Base-by-base conservation (phyloP, 768 basidiomycete genomes). In the Lepiota venenata region DNA sequence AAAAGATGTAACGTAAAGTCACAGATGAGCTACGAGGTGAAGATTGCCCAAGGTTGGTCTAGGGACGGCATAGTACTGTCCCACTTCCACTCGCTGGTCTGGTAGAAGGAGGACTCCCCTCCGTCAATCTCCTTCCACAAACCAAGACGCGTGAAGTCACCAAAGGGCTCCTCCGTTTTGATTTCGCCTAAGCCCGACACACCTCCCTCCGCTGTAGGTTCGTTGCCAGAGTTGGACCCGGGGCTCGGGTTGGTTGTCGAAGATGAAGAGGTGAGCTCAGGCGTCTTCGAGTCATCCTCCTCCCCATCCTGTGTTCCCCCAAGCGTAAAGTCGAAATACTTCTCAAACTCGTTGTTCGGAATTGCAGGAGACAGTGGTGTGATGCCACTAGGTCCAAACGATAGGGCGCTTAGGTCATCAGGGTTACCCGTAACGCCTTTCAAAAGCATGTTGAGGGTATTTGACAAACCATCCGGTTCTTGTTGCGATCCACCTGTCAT, bases 181-280 rank as follows among this genome's bases (percentile, higher is more conserved):
- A 67, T 69, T 61, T 82, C 82, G 50, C 75, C 76, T 1, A 56
- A 50, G 43, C 61, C 22, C 20, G n/a, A 14, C 32, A 47, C 38
- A 27, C n/a, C 27, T 32, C 48, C 38, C 15, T 45, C 50, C n/a
- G 51, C 11, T 12, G 51, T 27, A 9, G 56, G 21, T 22, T 60
- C 53, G 25, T 55, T 47, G 18, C 53, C 53, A 20, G 85, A 80
- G 35, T 78, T 81, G 12, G 88, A 90, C 61, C 86, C 85, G 2
- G 89, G 89, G 64, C 88, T 90, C 10, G 81, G 84, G 59, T 89
- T 88, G 12, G 88, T 81, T 16, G 88, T 81, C 55, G 88, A 88
- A 16, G 87, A 84, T 10, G 84, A 81, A 32, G 76, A 75, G 14
- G 87, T 71, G 45, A 91, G 75, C 52, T 91, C 89, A 8, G 89